Base-by-base conservation (phyloP, 805 yeast species). In the Metschnikowia bowlesiae region DNA sequence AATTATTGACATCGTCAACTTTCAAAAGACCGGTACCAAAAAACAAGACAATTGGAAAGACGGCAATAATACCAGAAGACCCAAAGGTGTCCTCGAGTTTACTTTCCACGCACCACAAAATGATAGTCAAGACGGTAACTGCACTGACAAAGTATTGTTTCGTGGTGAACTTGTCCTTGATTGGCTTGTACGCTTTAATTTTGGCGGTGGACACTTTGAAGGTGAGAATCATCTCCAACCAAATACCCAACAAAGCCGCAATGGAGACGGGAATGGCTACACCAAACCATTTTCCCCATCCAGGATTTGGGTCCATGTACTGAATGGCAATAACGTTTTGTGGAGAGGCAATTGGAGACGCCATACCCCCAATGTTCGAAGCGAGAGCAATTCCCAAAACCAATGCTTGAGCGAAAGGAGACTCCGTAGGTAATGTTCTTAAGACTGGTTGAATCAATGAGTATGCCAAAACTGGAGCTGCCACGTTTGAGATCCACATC, bases 401-500 rank as follows among this genome's bases (percentile, higher is more conserved):
- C 59, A 92, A 74, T 1, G 96, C 89, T 63, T 88, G 85, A 7
- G 88, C 87, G 60, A 89, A 89, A 3, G 82, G 78, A 22, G 91
- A 84, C 10, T 82, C 82, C 44, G 86, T 82, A 18, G 96, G 95
- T 39, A 91, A 70, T 0, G 95, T 88, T 61, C 96, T 78, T 56
- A 92, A 71, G 22, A 92, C 73, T 0, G 98, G 97, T 67, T 91
- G 97, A 51, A 92, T 84, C 54, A 92, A 87, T 6, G 97, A 89
- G 61, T 80, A 89, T 69, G 96, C 87, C 49, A 92, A 76, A 2
- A 92, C 97, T 0, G 99, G 99, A 0, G 98, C 94, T 0, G 99
- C 99, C 39, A 92, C 98, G 65, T 92, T 92, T 28, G 96, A 86
- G 37, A 92, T 94, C 95, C 96, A 91, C 89, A 92, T 90, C 5